phyloP scores from a whole-genome alignment of 2,329 filamentous ascomycete genomes.

The Tolypocladium ovalisporum region DNA sequence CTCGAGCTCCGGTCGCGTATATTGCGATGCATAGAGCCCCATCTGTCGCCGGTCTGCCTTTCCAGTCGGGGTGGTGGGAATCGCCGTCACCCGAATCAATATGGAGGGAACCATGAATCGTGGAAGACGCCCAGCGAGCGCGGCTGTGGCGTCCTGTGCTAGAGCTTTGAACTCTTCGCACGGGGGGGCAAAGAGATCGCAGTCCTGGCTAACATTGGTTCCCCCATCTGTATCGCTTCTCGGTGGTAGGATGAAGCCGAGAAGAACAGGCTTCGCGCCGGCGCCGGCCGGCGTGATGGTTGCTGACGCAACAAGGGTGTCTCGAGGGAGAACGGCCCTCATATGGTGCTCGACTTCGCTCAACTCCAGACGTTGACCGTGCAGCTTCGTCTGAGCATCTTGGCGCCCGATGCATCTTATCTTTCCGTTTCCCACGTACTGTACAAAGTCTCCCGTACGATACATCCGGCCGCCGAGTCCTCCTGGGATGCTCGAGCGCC shows the following conservation, averaged over 20 bases:
- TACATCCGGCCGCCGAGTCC: background rate
- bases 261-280: background rate
- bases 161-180: background rate
- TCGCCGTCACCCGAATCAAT: slow-evolving; percentile 3
- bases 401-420: slow-evolving; percentile 1
- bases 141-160: background rate
- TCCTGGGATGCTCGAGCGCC: slow-evolving; percentile 17
- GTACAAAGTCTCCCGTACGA: slow-evolving; percentile 2
- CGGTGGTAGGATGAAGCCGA: background rate
- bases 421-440: background rate
- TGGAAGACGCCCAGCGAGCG: slow-evolving; percentile 3
- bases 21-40: background rate
- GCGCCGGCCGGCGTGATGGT: background rate
- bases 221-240: background rate
- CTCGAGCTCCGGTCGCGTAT: background rate
- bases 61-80: slow-evolving; percentile 8
- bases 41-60: slow-evolving; percentile 11
- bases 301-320: background rate
- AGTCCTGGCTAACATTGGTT: background rate
- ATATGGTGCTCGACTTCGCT: slow-evolving; percentile 2
- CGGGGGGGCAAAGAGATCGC: background rate
- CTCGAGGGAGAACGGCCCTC: background rate
- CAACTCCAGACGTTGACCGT: slow-evolving; percentile 2
- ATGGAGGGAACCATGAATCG: slow-evolving; percentile 12
- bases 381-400: slow-evolving; percentile 2